Conservation (phyloP, 1,139 yeast genomes). For the Fermentozyma sake region DNA sequence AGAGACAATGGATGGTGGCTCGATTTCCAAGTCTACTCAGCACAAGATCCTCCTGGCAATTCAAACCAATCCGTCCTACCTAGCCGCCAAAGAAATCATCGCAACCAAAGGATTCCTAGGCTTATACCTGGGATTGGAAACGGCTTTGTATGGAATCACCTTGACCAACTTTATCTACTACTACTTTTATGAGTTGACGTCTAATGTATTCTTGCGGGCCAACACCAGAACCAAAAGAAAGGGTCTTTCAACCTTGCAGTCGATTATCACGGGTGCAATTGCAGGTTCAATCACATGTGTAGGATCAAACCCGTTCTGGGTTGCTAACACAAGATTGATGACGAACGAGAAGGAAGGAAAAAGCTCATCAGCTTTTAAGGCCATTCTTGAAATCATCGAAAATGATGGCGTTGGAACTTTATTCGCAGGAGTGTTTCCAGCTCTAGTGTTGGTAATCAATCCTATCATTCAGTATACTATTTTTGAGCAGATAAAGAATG, state of each 20-base stretch:
- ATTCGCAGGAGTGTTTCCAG: conserved; percentile 84
- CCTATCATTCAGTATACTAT: conserved; percentile 92
- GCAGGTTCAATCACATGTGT: conserved; percentile 87
- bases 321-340: conserved; percentile 80
- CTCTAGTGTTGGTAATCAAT: conserved; percentile 76
- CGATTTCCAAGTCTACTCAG: conserved; percentile 13
- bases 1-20: conserved; percentile 10
- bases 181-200: conserved; percentile 77
- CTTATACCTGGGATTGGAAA: conserved; percentile 79
- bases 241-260: conserved; percentile 62
- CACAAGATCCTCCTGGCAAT: conserved; percentile 18
- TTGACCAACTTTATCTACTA: conserved; percentile 85
- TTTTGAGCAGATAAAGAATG: conserved; percentile 78
- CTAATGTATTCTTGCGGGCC: conserved; percentile 48
- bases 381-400: conserved; percentile 58
- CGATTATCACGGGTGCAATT: conserved; percentile 74
- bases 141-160: conserved; percentile 83
- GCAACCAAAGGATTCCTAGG: conserved; percentile 65
- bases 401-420: conserved; percentile 70
- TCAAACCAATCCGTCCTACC: conserved; percentile 20
- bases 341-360: conserved; percentile 44
- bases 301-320: conserved; percentile 94
- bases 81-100: conserved; percentile 45
- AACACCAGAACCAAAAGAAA: conserved; percentile 20
- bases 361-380: conserved; percentile 41